Evolutionary conservation across 2,329 filamentous ascomycete species (phyloP), one percentile per base, ranked within the genome.

Genomic region (Arthroderma sp.): DNA sequence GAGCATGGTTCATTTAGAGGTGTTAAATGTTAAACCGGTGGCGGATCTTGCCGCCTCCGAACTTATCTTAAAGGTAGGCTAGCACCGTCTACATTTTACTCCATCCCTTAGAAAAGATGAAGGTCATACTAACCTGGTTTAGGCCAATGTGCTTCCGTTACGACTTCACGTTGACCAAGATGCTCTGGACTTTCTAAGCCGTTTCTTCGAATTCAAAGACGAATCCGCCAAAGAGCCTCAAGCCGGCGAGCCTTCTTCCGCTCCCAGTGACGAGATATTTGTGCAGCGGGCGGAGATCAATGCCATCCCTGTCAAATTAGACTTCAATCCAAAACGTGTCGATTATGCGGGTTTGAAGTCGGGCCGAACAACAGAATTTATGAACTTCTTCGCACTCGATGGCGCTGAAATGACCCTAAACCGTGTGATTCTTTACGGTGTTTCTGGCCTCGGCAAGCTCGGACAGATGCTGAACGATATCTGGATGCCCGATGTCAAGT

Each of bases 281-380:
- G 70, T 98, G 1, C 89, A 96, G 59, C 77, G 91, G 43, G 81
- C 86, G 1, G 91, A 96, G 64, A 74, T 98, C 39, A 83, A 85
- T 51, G 78, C 84, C 3, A 77, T 98, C 27, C 80, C 80, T 2
- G 74, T 98, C 45, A 87, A 83, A 57, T 77, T 93, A 3, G 91
- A 98, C 63, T 98, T 98, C 67, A 98, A 98, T 61, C 91, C 91
- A 6, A 96, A 98, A 64, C 79, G 86, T n/a, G 85, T 98, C 11
- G 89, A 98, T 61, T 98, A 98, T 55, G 85, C 81, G 0, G 88
- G 88, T 3, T 74, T 98, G 3, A 80, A 88, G 28, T 95, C 91
- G 1, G 91, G 91, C 1, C 86, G 85, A 52, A 96, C 91, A 0
- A 94, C 86, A 0, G 91, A 98, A 61, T 94, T 98, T 57, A 96